These are phyloP conservation scores for Candida xiaguanensis DNA, from an alignment of 805 yeast genomes.

Conservation along the genomic window DNA sequence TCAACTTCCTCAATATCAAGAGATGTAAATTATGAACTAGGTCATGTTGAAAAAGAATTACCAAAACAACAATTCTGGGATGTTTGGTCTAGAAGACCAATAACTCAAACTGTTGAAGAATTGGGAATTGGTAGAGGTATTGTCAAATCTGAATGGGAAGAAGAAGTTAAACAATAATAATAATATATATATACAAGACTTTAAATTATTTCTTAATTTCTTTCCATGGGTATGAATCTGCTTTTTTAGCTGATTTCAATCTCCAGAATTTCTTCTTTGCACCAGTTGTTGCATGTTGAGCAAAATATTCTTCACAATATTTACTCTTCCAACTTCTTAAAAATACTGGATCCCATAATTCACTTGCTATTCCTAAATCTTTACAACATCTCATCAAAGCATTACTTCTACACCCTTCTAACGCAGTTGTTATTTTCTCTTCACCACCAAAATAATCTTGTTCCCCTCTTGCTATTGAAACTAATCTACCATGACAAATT, in stretches of 20 bases:
- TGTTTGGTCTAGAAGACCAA: constrained; percentile 73
- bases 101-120: constrained; percentile 72
- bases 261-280: constrained; percentile 91
- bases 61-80: constrained; percentile 66
- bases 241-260: constrained; percentile 67
- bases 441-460: constrained; percentile 84
- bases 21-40: constrained; percentile 35
- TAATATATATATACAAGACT: constrained; percentile 1
- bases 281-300: constrained; percentile 77
- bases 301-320: constrained; percentile 76
- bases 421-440: constrained; percentile 87
- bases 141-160: constrained; percentile 27
- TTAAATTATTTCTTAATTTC: constrained; percentile 9
- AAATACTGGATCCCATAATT: constrained; percentile 94
- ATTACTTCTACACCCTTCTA: constrained; percentile 95
- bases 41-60: constrained; percentile 35
- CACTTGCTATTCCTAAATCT: constrained; percentile 94
- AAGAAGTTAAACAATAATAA: constrained; percentile 4
- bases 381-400: constrained; percentile 98
- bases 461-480: constrained; percentile 92
- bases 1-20: constrained; percentile 35
- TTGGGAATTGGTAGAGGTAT: constrained; percentile 69
- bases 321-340: constrained; percentile 51
- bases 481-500: constrained; percentile 81
- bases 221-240: constrained; percentile 80